These are phyloP conservation scores for Trichoderma simmonsii DNA, from an alignment of 2,329 filamentous ascomycete genomes.

Conservation along the genomic window DNA sequence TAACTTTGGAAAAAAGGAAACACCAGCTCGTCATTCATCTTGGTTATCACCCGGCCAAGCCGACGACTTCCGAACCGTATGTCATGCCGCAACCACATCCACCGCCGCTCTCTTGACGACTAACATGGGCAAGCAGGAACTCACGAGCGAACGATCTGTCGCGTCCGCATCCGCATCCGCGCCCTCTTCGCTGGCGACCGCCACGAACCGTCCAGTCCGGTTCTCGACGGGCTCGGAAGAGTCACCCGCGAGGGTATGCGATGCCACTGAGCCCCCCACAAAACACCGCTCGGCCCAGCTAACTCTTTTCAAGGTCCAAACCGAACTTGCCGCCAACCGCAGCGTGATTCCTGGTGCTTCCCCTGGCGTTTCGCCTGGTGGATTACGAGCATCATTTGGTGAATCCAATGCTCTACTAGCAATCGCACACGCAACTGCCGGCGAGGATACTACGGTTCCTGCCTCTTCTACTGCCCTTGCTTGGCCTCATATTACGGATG, in stretches of 20 bases:
- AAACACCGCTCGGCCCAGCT: background rate
- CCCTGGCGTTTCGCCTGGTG: background rate
- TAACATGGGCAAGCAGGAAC: constrained; percentile 9
- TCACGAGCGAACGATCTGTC: background rate
- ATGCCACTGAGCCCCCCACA: background rate
- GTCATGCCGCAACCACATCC: background rate
- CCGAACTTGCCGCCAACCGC: background rate
- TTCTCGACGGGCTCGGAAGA: background rate
- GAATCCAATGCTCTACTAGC: background rate
- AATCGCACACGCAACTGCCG: background rate
- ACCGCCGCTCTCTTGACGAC: background rate
- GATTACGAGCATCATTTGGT: background rate
- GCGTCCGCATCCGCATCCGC: background rate
- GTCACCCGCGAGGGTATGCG: background rate
- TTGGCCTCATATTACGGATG: background rate
- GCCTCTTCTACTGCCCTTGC: background rate
- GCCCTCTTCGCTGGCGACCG: constrained; percentile 2
- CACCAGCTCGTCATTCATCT: constrained; percentile 12
- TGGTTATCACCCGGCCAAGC: background rate
- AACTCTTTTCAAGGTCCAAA: background rate
- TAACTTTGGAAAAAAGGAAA: constrained; percentile 20
- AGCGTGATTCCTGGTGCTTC: background rate
- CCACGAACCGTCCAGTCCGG: background rate
- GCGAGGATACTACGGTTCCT: background rate
- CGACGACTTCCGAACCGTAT: constrained; percentile 4